A percentile compares a stretch with the other conserved stretches of the same genome.
Evolutionary conservation across 192 early-diverging fungal species (phyloP).

Genomic region (Chytriomyces hyalinus): DNA sequence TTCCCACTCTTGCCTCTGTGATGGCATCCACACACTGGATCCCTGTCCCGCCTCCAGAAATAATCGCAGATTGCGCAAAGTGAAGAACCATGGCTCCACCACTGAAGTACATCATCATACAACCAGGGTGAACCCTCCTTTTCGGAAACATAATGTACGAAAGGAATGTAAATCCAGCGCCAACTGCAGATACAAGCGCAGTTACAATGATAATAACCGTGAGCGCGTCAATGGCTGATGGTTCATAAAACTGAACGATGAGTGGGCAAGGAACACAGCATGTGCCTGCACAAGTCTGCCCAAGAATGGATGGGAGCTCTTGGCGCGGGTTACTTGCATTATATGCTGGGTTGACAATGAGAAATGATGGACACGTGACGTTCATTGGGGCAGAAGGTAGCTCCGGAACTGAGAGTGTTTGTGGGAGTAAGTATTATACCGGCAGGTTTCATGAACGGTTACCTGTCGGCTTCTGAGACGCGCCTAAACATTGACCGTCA

Average conservation of each 20-base stretch:
- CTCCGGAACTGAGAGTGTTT: conserved; percentile 1
- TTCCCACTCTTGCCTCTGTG: not conserved
- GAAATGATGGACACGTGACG: conserved; percentile 8
- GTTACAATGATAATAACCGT: not conserved
- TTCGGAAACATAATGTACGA: conserved; percentile 25
- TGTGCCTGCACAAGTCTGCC: not conserved
- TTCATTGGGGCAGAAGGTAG: not conserved
- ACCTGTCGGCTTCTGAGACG: not conserved
- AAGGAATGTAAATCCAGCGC: conserved; percentile 1
- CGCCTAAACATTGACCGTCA: not conserved
- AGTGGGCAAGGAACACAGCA: conserved; percentile 18
- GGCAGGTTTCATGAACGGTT: not conserved
- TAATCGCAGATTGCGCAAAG: not conserved
- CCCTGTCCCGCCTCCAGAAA: not conserved
- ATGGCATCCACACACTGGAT: conserved; percentile 12
- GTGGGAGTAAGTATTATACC: not conserved
- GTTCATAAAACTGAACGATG: conserved; percentile 16
- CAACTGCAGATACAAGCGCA: not conserved
- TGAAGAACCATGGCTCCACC: not conserved
- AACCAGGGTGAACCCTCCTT: conserved; percentile 2
- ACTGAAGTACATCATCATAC: not conserved
- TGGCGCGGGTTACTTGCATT: conserved; percentile 1
- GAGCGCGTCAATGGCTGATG: not conserved
- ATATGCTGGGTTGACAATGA: conserved; percentile 9
- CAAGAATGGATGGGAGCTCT: not conserved